Evolutionary conservation across 2,329 filamentous ascomycete species (phyloP).

Genomic region (Tolypocladium endophyticum): DNA sequence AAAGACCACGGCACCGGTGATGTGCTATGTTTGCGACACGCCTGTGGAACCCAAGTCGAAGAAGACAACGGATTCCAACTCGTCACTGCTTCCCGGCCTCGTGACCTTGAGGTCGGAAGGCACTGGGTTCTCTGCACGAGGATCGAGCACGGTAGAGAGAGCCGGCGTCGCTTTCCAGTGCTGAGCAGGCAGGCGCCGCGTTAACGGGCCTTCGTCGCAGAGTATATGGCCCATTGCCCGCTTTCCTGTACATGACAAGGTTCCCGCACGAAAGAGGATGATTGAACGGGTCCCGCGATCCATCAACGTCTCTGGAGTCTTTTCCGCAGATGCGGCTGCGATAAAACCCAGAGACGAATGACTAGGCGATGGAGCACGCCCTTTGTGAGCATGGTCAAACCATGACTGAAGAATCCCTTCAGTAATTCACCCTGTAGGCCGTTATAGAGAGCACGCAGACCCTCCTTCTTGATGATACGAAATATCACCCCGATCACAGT

Average conservation of each 20-base stretch:
- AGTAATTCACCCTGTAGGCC: conserved; percentile 67
- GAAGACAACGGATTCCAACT: conserved; percentile 30
- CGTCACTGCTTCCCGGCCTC: conserved; percentile 57
- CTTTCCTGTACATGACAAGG: not conserved
- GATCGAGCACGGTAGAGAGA: conserved; percentile 71
- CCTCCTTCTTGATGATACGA: conserved; percentile 51
- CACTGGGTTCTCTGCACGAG: conserved; percentile 86
- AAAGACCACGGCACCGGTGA: conserved; percentile 33
- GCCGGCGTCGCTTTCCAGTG: conserved; percentile 75
- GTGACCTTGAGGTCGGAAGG: conserved; percentile 77
- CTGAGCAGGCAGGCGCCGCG: conserved; percentile 22
- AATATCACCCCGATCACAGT: conserved; percentile 56
- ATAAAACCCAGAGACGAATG: conserved; percentile 58
- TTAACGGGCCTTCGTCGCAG: not conserved
- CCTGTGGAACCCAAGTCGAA: conserved; percentile 50
- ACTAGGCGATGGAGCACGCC: conserved; percentile 64
- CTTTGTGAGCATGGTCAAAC: conserved; percentile 80
- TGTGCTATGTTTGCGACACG: conserved; percentile 79
- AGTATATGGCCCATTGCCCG: not conserved
- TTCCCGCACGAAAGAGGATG: not conserved
- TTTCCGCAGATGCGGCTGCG: conserved; percentile 15
- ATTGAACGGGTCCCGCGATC: not conserved
- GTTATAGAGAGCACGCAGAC: conserved; percentile 59
- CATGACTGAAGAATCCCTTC: conserved; percentile 78
- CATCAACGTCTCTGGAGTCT: conserved; percentile 6